These are phyloP conservation scores for Ustilago curta DNA, from an alignment of 1,284 basidiomycete species.

Conservation along the genomic window DNA sequence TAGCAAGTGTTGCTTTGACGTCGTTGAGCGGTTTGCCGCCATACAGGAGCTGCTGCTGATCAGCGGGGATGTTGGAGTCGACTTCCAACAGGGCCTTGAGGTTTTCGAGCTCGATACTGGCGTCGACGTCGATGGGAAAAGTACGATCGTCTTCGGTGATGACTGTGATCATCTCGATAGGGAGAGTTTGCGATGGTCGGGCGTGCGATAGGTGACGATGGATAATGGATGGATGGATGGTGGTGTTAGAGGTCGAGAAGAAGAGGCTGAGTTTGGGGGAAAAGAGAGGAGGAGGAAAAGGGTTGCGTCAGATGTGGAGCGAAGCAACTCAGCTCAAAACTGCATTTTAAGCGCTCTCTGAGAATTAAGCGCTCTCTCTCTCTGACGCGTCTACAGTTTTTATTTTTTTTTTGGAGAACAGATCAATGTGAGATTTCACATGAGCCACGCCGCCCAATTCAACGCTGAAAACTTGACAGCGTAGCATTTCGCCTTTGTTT, in stretches of 20 bases:
- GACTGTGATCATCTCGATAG: constrained; percentile 61
- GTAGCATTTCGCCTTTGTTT: constrained; percentile 10
- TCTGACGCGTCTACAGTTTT: constrained; percentile 15
- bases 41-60: constrained; percentile 52
- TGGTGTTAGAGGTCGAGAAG: neutral
- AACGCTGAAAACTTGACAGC: constrained; percentile 13
- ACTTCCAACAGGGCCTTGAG: constrained; percentile 63
- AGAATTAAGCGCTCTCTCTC: neutral
- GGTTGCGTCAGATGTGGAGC: constrained; percentile 12
- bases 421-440: neutral
- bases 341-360: neutral
- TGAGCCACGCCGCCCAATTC: too few species aligned
- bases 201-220: neutral
- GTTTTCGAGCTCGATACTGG: constrained; percentile 63
- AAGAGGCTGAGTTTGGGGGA: too few species aligned
- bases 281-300: too few species aligned
- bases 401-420: neutral
- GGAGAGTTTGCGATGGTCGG: too few species aligned
- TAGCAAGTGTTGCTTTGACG: constrained; percentile 44
- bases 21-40: constrained; percentile 46
- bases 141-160: constrained; percentile 60
- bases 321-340: neutral
- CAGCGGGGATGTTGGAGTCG: constrained; percentile 55
- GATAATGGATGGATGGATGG: too few species aligned
- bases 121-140: constrained; percentile 60